phyloP scores from a whole-genome alignment of 75 land plant genomes.

The Cryptomeria japonica region DNA sequence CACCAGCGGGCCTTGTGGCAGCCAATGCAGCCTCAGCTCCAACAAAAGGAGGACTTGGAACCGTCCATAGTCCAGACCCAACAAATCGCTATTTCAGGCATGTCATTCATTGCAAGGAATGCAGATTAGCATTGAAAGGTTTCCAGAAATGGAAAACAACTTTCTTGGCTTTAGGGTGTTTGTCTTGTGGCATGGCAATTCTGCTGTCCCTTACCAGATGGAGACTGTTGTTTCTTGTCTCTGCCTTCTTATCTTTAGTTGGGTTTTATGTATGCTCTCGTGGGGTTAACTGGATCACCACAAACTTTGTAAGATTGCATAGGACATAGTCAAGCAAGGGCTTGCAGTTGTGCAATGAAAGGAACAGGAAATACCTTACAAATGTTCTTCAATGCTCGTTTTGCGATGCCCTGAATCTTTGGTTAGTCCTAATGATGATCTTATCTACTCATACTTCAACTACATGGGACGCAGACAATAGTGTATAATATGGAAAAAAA shows the following conservation, averaged over 20 bases:
- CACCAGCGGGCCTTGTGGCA: slow-evolving; percentile 77
- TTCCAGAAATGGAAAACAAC: slow-evolving; percentile 43
- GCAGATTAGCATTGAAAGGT: slow-evolving; percentile 39
- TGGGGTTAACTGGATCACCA: slow-evolving; percentile 47
- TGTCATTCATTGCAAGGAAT: slow-evolving; percentile 80
- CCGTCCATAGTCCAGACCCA: slow-evolving; percentile 64
- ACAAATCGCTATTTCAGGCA: slow-evolving; percentile 79
- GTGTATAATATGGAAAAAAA: not conserved
- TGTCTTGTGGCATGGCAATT: slow-evolving; percentile 33
- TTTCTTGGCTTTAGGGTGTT: slow-evolving; percentile 20
- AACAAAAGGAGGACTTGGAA: slow-evolving; percentile 74
- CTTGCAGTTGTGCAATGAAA: not conserved
- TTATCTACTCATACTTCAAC: not conserved
- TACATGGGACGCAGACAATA: not conserved
- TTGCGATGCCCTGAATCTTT: not conserved
- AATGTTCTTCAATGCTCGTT: not conserved
- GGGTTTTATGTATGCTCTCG: slow-evolving; percentile 43
- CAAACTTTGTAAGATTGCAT: slow-evolving; percentile 51
- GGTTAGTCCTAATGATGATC: not conserved
- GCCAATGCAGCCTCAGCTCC: slow-evolving; percentile 61
- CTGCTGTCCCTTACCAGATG: slow-evolving; percentile 31
- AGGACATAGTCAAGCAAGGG: slow-evolving; percentile 12
- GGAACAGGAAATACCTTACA: not conserved
- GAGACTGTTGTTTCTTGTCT: slow-evolving; percentile 34
- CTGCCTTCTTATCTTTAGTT: slow-evolving; percentile 29